Percentiles rank a stretch among this genome's conserved stretches.
phyloP scores from a whole-genome alignment of 257 asterid genomes.

The Solanum sitiens region DNA sequence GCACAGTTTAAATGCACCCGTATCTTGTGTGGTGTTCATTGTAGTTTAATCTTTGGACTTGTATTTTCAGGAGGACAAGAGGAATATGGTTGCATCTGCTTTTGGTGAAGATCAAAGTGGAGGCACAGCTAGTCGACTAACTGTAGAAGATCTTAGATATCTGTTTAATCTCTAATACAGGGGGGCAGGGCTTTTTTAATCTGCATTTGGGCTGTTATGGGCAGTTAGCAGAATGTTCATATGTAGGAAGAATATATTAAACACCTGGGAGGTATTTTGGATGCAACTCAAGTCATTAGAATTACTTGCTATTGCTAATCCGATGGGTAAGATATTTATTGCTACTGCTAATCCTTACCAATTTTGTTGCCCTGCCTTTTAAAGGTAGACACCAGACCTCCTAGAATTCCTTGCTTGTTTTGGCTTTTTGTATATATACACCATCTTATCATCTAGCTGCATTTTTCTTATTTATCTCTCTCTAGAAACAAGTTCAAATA shows the following conservation, averaged over 20 bases:
- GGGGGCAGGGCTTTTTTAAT: background rate
- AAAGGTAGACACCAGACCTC: background rate
- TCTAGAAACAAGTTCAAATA: background rate
- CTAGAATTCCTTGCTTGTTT: background rate
- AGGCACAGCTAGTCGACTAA: constrained; percentile 48
- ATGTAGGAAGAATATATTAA: background rate
- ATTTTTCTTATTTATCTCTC: background rate
- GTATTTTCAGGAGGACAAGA: constrained; percentile 74
- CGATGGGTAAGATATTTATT: background rate
- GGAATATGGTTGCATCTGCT: constrained; percentile 97
- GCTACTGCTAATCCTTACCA: background rate
- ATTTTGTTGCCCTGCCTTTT: background rate
- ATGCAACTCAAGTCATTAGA: background rate
- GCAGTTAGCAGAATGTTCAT: background rate
- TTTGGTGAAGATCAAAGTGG: constrained; percentile 92
- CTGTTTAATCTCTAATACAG: constrained; percentile 33
- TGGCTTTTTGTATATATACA: background rate
- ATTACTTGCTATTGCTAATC: background rate
- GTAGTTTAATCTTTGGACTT: background rate
- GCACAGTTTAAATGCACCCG: background rate
- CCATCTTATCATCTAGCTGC: background rate
- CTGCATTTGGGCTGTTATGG: background rate
- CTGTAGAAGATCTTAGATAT: constrained; percentile 65
- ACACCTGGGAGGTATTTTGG: background rate
- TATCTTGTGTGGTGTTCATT: background rate